A percentile compares a stretch with the other conserved stretches of the same genome.
These are phyloP conservation scores for Abrus precatorius DNA, from an alignment of 306 rosid genomes.

Conservation along the genomic window DNA sequence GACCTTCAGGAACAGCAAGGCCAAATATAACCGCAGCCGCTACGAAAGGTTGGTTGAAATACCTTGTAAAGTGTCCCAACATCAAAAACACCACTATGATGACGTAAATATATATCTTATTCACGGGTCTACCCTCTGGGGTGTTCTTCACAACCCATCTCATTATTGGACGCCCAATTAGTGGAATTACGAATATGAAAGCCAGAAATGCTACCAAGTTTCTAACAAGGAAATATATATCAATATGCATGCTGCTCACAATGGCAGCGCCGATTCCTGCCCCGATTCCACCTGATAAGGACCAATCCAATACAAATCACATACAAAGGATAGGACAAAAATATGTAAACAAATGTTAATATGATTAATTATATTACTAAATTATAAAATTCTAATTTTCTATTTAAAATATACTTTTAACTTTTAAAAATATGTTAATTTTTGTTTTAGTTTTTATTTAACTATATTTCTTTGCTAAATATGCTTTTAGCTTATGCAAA, in stretches of 20 bases:
- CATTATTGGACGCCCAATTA: slow-evolving; percentile 49
- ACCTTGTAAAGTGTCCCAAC: background rate
- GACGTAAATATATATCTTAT: slow-evolving; percentile 3
- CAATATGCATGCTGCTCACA: accelerated
- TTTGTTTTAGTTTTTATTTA: too few relatives aligned
- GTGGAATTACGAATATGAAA: background rate
- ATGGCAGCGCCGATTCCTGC: background rate
- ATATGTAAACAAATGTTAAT: too few relatives aligned
- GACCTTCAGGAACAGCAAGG: slow-evolving; percentile 64
- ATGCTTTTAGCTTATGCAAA: too few relatives aligned
- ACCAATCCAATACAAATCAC: background rate
- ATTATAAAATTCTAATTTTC: too few relatives aligned
- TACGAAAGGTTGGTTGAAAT: slow-evolving; percentile 7
- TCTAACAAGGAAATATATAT: background rate
- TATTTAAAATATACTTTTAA: too few relatives aligned
- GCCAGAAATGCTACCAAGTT: background rate
- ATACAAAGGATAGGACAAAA: background rate
- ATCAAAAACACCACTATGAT: slow-evolving; percentile 30
- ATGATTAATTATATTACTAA: too few relatives aligned
- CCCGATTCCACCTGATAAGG: background rate
- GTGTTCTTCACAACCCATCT: slow-evolving; percentile 53
- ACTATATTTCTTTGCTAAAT: too few relatives aligned
- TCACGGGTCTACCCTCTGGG: slow-evolving; percentile 51
- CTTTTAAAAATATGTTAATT: too few relatives aligned
- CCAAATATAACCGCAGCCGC: slow-evolving; percentile 57